Base-by-base conservation (phyloP, 179 eudicot genomes). In the Silene coronaria region DNA sequence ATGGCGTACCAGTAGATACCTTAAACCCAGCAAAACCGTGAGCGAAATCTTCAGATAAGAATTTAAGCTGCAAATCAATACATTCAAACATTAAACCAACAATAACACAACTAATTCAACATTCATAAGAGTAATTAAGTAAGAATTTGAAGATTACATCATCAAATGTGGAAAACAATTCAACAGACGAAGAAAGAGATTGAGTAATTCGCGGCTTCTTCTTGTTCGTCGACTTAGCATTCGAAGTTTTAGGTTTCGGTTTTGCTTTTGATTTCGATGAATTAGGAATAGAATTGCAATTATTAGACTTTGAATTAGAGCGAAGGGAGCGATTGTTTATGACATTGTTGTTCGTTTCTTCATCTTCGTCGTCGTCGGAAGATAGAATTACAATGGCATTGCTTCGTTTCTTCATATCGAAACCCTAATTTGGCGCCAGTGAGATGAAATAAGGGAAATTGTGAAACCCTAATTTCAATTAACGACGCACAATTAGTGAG, bases 1-100 rank as follows among this genome's bases (percentile, higher is more conserved):
- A 71, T 5, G 64, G 89, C 95, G 80, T 92, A 95, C 97, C 97
- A 87, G 91, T 81, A 82, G 90, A 85, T 87, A 85, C 87, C 90
- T 85, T 85, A 88, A 85, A 86, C 85, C 89, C 92, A 69, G 85
- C 76, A 67, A 95, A 90, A 67, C 87, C 93, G 3, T 85, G 90
- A 63, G 83, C 83, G 34, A 95, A 87, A 81, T 88, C 95, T 79
- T 91, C 89, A 75, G 88, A 92, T 6, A 90, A 70, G 28, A 72
- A 81, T 70, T 88, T 87, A 17, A 84, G 82, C 99, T 94, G 88
- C 88, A 88, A 51, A 65, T n/a, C 62, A 58, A 64, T 63, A 81
- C 19, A 71, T 38, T 22, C 21, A 57, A 42, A 19, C 51, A 28
- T 28, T 16, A 14, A 3, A 3, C 30, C 13, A 5, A 10, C 22